phyloP scores from a whole-genome alignment of 768 basidiomycete genomes.

The Boletus reticulatus region DNA sequence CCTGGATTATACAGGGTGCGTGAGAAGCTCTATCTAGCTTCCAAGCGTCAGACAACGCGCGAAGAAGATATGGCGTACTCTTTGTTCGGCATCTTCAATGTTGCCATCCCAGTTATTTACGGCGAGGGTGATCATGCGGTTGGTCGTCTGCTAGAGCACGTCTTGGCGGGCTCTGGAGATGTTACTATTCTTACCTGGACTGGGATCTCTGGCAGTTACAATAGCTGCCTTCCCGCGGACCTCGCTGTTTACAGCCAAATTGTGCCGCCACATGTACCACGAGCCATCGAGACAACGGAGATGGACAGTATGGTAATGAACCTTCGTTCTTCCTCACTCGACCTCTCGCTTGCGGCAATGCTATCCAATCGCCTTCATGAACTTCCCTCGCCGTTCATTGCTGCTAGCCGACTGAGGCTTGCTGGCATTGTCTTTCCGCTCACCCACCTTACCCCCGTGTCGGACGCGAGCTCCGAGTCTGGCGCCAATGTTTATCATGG shows the following conservation, averaged over 20 bases:
- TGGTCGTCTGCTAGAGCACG: slow-evolving; percentile 6
- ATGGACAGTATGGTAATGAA: background rate
- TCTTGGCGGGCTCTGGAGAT: background rate
- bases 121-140: slow-evolving; percentile 7
- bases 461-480: too few species aligned
- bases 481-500: too few species aligned
- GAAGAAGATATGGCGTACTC: slow-evolving; percentile 12
- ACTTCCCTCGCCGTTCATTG: background rate
- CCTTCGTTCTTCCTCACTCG: background rate
- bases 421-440: background rate
- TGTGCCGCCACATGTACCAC: background rate
- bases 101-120: slow-evolving; percentile 1
- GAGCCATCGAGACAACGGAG: background rate
- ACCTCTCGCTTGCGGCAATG: background rate
- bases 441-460: too few species aligned
- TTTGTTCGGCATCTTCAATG: slow-evolving; percentile 6
- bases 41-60: background rate
- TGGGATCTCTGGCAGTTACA: background rate
- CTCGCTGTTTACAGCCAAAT: slow-evolving; percentile 1
- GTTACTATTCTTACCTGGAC: slow-evolving; percentile 10
- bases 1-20: slow-evolving; percentile 4
- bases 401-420: background rate
- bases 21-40: slow-evolving; percentile 11
- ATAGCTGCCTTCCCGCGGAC: slow-evolving; percentile 1
- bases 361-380: background rate